A percentile compares a stretch with the other conserved stretches of the same genome.
phyloP scores from a whole-genome alignment of 345 rosid genomes.

The Physaria fendleri region DNA sequence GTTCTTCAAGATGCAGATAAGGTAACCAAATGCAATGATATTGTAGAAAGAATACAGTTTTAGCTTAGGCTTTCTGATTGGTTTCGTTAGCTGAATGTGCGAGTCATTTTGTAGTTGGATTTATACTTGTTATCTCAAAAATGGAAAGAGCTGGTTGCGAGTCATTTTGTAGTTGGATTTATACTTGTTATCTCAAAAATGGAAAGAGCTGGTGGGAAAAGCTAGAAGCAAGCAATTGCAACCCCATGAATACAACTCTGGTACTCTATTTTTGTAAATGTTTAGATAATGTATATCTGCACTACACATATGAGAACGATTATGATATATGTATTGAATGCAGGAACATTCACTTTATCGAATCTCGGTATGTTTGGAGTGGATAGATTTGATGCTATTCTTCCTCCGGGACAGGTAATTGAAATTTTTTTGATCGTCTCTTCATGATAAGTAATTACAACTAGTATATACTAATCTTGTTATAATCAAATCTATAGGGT shows the following conservation, averaged over 20 bases:
- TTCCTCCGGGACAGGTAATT: constrained; percentile 85
- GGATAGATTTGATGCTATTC: constrained; percentile 97
- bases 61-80: not conserved
- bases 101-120: constrained; percentile 54
- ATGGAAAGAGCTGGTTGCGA: constrained; percentile 96
- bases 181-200: constrained; percentile 76
- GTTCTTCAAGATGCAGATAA: constrained; percentile 95
- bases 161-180: constrained; percentile 62
- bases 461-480: not conserved
- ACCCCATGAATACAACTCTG: constrained; percentile 93
- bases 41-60: not conserved
- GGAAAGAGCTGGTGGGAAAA: constrained; percentile 94
- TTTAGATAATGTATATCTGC: not conserved
- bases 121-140: constrained; percentile 77
- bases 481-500: constrained; percentile 48
- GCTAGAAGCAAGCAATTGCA: constrained; percentile 85
- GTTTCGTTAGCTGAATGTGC: not conserved
- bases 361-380: constrained; percentile 96
- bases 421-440: not conserved
- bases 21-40: constrained; percentile 33
- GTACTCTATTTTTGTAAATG: constrained; percentile 26
- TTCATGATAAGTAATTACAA: not conserved
- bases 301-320: not conserved
- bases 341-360: constrained; percentile 94
- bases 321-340: constrained; percentile 1